These are phyloP conservation scores for Flaveria robusta DNA, from an alignment of 129 eudicot genomes.

Conservation along the genomic window DNA sequence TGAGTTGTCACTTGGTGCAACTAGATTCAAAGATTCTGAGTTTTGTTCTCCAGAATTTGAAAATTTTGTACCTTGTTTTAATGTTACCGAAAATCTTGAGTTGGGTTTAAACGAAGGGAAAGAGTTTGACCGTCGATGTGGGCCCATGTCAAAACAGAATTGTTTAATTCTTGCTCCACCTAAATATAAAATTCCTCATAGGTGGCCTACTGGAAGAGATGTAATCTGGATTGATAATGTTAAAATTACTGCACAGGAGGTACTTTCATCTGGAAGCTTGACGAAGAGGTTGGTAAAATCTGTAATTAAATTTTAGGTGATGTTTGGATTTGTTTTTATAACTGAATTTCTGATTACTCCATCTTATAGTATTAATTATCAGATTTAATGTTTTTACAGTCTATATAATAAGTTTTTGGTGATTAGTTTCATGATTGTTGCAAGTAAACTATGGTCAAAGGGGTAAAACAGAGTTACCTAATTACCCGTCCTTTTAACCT, in stretches of 20 bases:
- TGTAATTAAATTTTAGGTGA: background rate
- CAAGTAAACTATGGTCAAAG: background rate
- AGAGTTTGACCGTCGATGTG: slow-evolving; percentile 85
- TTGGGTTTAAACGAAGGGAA: slow-evolving; percentile 67
- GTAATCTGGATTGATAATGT: slow-evolving; percentile 97
- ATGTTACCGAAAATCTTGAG: slow-evolving; percentile 68
- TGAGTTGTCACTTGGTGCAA: slow-evolving; percentile 67
- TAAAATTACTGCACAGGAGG: slow-evolving; percentile 91
- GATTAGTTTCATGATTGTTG: background rate
- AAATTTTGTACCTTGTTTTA: slow-evolving; percentile 82
- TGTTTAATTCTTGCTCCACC: slow-evolving; percentile 82
- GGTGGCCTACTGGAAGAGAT: slow-evolving; percentile 99
- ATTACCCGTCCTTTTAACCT: background rate
- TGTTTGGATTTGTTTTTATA: background rate
- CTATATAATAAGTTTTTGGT: background rate
- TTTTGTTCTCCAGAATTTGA: slow-evolving; percentile 72
- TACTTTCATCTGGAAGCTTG: slow-evolving; percentile 93
- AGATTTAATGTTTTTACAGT: background rate
- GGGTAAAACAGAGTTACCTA: background rate
- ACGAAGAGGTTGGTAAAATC: slow-evolving; percentile 66
- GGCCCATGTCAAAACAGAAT: slow-evolving; percentile 48
- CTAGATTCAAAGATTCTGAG: slow-evolving; percentile 66
- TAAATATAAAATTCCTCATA: slow-evolving; percentile 81
- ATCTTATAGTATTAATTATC: background rate
- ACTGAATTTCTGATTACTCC: background rate